A percentile compares a stretch with the other conserved stretches of the same genome.
Conservation (phyloP, 1,284 basidiomycete species). For the Cutaneotrichosporon daszewskae region DNA sequence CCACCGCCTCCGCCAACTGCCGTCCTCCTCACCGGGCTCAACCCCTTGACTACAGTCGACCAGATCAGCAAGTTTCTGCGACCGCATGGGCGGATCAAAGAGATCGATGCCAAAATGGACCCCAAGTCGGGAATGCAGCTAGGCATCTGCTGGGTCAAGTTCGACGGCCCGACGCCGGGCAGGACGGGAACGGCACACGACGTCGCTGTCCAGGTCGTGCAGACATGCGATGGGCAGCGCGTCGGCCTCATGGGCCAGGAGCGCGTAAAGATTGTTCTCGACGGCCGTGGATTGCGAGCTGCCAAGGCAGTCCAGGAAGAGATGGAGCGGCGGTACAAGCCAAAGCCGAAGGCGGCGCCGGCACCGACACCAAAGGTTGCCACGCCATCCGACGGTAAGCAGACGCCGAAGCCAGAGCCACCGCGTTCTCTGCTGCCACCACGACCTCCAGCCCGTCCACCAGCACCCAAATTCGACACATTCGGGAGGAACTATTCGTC, state of each 20-base stretch:
- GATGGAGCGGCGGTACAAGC: conserved; percentile 57
- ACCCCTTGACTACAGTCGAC: conserved; percentile 63
- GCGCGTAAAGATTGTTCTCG: conserved; percentile 46
- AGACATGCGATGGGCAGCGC: conserved; percentile 45
- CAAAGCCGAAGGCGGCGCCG: conserved; percentile 24
- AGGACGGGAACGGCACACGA: conserved; percentile 36
- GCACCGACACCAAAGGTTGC: neutral
- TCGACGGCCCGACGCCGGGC: conserved; percentile 40
- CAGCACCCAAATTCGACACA: conserved; percentile 13
- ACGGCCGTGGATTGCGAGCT: conserved; percentile 47
- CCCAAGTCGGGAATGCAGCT: conserved; percentile 71
- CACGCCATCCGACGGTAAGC: conserved; percentile 5
- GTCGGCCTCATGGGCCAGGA: conserved; percentile 37
- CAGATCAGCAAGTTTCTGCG: conserved; percentile 65
- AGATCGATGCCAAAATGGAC: conserved; percentile 76
- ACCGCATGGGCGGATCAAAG: conserved; percentile 60
- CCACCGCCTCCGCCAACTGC: conserved; percentile 60
- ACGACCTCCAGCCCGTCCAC: conserved; percentile 6
- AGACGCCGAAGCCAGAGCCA: conserved; percentile 8
- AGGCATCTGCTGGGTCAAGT: conserved; percentile 76
- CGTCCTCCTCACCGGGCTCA: conserved; percentile 68
- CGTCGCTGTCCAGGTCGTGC: conserved; percentile 41
- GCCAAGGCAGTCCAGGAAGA: conserved; percentile 49
- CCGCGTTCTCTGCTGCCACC: conserved; percentile 3
- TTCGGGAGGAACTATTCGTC: conserved; percentile 19